Evolutionary conservation across 495 filamentous ascomycete species (phyloP).

Genomic region (Annulohypoxylon nitens): DNA sequence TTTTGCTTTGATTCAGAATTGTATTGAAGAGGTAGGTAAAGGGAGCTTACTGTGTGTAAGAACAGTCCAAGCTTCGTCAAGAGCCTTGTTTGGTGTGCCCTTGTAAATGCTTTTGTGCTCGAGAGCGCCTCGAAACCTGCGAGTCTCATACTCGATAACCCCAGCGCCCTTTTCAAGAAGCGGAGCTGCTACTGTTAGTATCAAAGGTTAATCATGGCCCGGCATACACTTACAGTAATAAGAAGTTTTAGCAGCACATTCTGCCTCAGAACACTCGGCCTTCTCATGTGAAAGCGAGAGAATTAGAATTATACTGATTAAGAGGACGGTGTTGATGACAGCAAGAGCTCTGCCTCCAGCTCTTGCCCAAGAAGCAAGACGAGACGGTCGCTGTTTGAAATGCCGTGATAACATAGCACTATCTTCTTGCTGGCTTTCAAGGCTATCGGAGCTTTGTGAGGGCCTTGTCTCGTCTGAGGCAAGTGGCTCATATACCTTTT

Average conservation of each 20-base stretch:
- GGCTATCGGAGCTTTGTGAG: constrained; percentile 21
- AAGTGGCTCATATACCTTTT: constrained; percentile 8
- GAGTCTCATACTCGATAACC: constrained; percentile 20
- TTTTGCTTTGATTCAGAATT: neutral
- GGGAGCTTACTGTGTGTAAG: constrained; percentile 11
- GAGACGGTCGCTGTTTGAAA: constrained; percentile 17
- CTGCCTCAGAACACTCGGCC: constrained; percentile 6
- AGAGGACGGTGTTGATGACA: neutral
- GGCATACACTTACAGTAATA: constrained; percentile 10
- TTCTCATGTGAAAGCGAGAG: constrained; percentile 11
- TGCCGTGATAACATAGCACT: constrained; percentile 15
- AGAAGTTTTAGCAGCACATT: constrained; percentile 20
- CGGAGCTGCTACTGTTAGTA: neutral
- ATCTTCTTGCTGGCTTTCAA: constrained; percentile 20
- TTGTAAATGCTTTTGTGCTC: constrained; percentile 23
- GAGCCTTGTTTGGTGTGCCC: constrained; percentile 22
- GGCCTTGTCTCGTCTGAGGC: constrained; percentile 4
- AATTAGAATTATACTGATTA: constrained; percentile 4
- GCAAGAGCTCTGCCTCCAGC: neutral
- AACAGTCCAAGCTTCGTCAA: constrained; percentile 19
- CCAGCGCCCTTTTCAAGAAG: constrained; percentile 14
- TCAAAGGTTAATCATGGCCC: neutral
- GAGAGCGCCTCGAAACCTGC: constrained; percentile 21
- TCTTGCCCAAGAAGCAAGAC: constrained; percentile 10
- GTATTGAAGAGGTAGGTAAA: neutral